phyloP scores from a whole-genome alignment of 2,329 filamentous ascomycete species.

The Cercospora zeae-maydis region DNA sequence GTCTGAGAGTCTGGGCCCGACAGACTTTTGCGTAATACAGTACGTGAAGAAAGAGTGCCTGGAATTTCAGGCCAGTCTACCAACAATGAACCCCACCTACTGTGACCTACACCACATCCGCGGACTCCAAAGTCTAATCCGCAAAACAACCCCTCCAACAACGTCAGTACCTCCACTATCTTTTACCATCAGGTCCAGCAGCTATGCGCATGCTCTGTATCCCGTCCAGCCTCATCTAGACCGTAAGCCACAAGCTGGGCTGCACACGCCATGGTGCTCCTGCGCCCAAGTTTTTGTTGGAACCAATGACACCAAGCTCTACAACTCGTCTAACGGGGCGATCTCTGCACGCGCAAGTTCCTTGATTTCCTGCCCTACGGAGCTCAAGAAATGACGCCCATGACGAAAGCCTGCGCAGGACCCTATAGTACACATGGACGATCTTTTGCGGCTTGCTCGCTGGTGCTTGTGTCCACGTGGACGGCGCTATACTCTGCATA shows the following conservation, averaged over 20 bases:
- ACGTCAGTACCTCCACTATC: background rate
- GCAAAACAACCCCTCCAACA: background rate
- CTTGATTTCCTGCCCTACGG: conserved; percentile 3
- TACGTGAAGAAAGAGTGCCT: no score
- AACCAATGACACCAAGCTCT: background rate
- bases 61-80: no score
- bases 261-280: background rate
- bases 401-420: background rate
- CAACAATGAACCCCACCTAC: no score
- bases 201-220: background rate
- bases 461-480: conserved; percentile 5
- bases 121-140: no score
- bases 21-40: no score
- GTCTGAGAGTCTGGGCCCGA: no score
- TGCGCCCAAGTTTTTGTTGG: background rate
- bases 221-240: background rate
- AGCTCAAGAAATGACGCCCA: background rate
- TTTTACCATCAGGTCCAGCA: background rate
- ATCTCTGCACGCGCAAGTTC: background rate
- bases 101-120: no score
- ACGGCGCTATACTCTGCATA: background rate
- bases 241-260: background rate
- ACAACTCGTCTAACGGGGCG: background rate
- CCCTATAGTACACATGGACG: background rate
- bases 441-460: background rate